Conservation (phyloP, 345 rosid species). For the Gossypium longicalyx region DNA sequence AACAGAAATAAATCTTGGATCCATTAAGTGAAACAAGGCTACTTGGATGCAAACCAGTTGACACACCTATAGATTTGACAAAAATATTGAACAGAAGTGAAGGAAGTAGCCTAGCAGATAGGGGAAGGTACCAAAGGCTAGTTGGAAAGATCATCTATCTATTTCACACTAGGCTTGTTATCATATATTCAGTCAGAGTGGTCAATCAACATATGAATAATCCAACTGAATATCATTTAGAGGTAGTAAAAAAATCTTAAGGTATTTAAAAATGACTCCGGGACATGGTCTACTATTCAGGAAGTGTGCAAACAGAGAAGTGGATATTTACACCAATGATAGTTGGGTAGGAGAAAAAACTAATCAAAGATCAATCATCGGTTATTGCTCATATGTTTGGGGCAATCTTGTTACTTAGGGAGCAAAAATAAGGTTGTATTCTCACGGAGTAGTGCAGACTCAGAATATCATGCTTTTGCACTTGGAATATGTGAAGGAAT, state of each 20-base stretch:
- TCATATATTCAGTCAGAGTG: too few relatives aligned
- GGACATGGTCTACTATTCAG: not conserved
- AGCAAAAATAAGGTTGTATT: not conserved
- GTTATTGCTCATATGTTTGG: not conserved
- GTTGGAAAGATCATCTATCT: too few relatives aligned
- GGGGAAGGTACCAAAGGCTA: too few relatives aligned
- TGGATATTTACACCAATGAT: too few relatives aligned
- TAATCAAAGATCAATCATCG: not conserved
- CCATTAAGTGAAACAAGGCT: too few relatives aligned
- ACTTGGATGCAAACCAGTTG: too few relatives aligned
- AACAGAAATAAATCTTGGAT: too few relatives aligned
- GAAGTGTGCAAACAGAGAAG: not conserved
- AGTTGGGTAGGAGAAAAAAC: not conserved
- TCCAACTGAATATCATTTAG: not conserved
- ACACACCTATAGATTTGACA: too few relatives aligned
- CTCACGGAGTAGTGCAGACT: not conserved
- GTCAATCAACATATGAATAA: too few relatives aligned
- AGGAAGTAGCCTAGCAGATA: too few relatives aligned
- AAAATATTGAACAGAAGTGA: too few relatives aligned
- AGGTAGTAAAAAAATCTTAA: not conserved
- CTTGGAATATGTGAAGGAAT: not conserved
- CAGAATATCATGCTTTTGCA: not conserved
- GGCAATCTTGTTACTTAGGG: not conserved
- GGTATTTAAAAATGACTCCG: not conserved
- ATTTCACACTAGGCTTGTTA: too few relatives aligned